Evolutionary conservation across 2,329 filamentous ascomycete species (phyloP).

Genomic region (Aspergillus fijiensis): DNA sequence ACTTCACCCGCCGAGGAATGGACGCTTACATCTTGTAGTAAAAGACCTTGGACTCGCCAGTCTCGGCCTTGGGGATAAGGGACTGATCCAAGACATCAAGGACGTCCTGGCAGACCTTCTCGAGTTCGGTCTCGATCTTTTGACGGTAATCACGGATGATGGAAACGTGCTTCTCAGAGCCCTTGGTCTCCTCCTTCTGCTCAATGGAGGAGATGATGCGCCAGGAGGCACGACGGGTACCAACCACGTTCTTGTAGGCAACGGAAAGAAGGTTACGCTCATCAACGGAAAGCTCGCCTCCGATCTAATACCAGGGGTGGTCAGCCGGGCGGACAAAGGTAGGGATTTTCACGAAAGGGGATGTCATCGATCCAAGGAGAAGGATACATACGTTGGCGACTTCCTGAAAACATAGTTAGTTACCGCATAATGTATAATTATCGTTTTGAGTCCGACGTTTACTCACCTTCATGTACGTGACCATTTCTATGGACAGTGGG

Average conservation of each 20-base stretch:
- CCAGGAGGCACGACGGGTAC: conserved; percentile 97
- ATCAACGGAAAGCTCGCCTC: conserved; percentile 67
- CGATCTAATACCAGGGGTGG: conserved; percentile 49
- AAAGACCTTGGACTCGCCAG: conserved; percentile 98
- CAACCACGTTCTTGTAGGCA: conserved; percentile 99
- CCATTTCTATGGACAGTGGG: conserved; percentile 68
- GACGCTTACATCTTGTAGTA: conserved; percentile 98
- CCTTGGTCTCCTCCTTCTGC: conserved; percentile 99
- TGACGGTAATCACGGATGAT: conserved; percentile 96
- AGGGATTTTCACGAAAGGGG: conserved; percentile 13
- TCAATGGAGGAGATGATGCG: conserved; percentile 99
- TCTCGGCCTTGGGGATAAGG: conserved; percentile 92
- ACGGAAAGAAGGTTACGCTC: conserved; percentile 92
- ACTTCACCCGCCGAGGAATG: background rate
- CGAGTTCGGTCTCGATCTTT: conserved; percentile 97
- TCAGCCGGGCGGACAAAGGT: conserved; percentile 18
- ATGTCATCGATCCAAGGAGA: conserved; percentile 4
- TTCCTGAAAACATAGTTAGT: conserved; percentile 59
- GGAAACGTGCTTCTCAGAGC: conserved; percentile 87
- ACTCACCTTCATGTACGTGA: conserved; percentile 93
- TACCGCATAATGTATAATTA: conserved; percentile 23
- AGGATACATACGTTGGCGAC: conserved; percentile 74
- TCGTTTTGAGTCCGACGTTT: conserved; percentile 10
- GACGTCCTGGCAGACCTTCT: conserved; percentile 97
- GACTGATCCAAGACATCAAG: conserved; percentile 90